Base-by-base conservation (phyloP, 495 filamentous ascomycete species). In the Hypoxylon intermedium region DNA sequence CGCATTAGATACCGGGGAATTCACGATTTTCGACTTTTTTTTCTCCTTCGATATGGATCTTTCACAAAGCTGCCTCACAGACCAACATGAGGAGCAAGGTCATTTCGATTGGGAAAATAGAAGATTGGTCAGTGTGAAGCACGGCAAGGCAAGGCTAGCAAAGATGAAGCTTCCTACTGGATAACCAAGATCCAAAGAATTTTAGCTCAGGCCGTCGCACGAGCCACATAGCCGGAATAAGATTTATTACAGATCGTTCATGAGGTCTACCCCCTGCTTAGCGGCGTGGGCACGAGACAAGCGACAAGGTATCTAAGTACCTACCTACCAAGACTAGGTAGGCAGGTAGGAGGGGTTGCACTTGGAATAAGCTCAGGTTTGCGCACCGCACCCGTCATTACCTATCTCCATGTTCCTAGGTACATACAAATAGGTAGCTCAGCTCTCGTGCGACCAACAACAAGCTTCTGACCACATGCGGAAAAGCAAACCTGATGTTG, bases 1-100 rank as follows among this genome's bases (percentile, higher is more conserved):
- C 62, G 59, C 55, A 65, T 65, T 21, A 60, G 59, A 51, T 60
- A 55, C 30, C 9, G 41, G 45, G 48, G 46, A 46, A 50, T 24
- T 31, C 13, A 37, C 7, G 7, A 26, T 26, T 26, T 7, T 26
- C 24, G 3, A n/a, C 24, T 26, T 37, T 15, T 37, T 54, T 52
- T 56, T 53, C 43, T 54, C 54, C 53, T 58, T 51, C 37, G 50
- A 56, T 54, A 64, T 49, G 49, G 44, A 53, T 63, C 36, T 18
- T 40, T 59, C 40, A 56, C 19, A 42, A 48, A 56, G 56, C 56
- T 55, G 45, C 33, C 47, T 63, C 31, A 47, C 38, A 53, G 53
- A 46, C 34, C 19, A 40, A 40, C 62, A 56, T 55, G 44, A 55
- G 55, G 54, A 60, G 56, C 30, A 50, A 26, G 20, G 42, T 33